These are phyloP conservation scores for Colletotrichum tropicale DNA, from an alignment of 2,329 filamentous ascomycete genomes.

Conservation along the genomic window DNA sequence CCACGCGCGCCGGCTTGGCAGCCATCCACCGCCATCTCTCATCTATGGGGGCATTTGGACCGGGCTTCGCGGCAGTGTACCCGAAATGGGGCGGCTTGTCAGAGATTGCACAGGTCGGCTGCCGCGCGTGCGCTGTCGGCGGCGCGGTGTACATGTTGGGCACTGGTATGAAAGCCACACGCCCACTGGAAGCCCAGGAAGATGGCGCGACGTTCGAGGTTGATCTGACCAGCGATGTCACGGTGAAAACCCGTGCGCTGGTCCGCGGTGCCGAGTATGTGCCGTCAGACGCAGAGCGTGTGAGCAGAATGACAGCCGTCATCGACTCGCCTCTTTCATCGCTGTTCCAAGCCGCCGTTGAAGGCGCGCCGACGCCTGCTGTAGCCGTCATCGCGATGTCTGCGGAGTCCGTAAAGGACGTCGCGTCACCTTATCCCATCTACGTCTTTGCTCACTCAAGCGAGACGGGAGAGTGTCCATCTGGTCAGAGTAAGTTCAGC, in stretches of 20 bases:
- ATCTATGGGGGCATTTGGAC: constrained; percentile 87
- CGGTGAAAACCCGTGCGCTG: constrained; percentile 59
- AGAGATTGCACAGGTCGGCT: constrained; percentile 90
- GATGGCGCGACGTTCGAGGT: constrained; percentile 42
- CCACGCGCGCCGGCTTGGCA: constrained; percentile 70
- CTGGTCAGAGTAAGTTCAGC: constrained; percentile 81
- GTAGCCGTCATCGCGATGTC: constrained; percentile 75
- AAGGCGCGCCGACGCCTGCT: constrained; percentile 78
- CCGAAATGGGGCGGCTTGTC: constrained; percentile 92
- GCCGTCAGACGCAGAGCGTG: constrained; percentile 30
- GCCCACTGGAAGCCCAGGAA: constrained; percentile 24
- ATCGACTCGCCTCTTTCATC: constrained; percentile 67
- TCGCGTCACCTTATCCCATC: constrained; percentile 49
- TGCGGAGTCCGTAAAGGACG: constrained; percentile 45
- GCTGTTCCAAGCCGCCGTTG: constrained; percentile 73
- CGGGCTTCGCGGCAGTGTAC: constrained; percentile 87
- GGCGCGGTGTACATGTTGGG: constrained; percentile 89
- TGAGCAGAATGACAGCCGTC: constrained; percentile 70
- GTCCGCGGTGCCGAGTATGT: constrained; percentile 47
- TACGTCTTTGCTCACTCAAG: constrained; percentile 78
- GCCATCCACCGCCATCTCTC: constrained; percentile 79
- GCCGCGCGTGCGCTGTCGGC: constrained; percentile 88
- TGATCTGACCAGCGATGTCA: constrained; percentile 61
- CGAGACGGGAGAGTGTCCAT: constrained; percentile 90
- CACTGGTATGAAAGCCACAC: constrained; percentile 60